Evolutionary conservation across 2,329 filamentous ascomycete genomes (phyloP).

Genomic region (Decorospora gaudefroyi): DNA sequence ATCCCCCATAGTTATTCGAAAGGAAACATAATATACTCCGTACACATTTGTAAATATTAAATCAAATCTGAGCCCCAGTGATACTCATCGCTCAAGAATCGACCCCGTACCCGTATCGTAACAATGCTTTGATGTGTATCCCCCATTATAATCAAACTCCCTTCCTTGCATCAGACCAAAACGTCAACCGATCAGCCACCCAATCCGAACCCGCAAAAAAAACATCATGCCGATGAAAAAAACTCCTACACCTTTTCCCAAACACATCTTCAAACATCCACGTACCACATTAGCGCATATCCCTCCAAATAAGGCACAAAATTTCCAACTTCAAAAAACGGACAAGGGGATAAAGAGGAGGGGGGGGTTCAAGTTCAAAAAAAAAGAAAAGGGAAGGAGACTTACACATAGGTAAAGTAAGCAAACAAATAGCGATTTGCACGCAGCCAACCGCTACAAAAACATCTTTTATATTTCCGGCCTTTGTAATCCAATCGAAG

Average conservation of each 20-base stretch:
- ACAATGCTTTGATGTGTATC: no score
- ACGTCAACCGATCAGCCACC: constrained; percentile 31
- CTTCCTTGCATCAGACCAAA: no score
- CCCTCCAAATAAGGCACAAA: not conserved
- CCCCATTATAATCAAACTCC: no score
- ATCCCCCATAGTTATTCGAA: no score
- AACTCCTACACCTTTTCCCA: constrained; percentile 45
- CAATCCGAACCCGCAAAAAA: constrained; percentile 40
- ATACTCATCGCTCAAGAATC: no score
- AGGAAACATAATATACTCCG: no score
- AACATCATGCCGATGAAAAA: constrained; percentile 43
- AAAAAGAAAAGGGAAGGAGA: no score
- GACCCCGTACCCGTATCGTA: no score
- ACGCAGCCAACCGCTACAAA: constrained; percentile 76
- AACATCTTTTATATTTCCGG: constrained; percentile 62
- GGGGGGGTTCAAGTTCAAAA: no score
- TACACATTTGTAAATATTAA: no score
- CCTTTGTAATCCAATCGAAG: constrained; percentile 76
- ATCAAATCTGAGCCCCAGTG: no score
- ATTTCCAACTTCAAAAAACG: not conserved
- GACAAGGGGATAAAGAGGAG: not conserved
- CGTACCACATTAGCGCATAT: constrained; percentile 6
- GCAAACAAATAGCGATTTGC: constrained; percentile 74
- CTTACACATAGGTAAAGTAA: constrained; percentile 81
- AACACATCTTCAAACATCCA: constrained; percentile 35